These are phyloP conservation scores for Psidium guajava DNA, from an alignment of 345 rosid species.

Conservation along the genomic window DNA sequence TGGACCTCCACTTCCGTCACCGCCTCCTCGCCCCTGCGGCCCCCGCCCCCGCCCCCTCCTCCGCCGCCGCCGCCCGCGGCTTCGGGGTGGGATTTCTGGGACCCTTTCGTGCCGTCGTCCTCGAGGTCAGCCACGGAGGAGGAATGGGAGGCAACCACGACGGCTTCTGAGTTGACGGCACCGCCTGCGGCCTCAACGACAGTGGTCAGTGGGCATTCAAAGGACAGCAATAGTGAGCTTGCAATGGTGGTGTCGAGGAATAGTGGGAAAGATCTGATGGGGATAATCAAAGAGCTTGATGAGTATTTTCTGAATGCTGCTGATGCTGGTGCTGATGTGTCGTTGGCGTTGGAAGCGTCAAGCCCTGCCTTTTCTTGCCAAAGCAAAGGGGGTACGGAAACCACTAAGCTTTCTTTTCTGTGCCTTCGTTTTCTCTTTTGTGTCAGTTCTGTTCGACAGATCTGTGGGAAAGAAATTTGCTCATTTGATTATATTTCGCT, in stretches of 20 bases:
- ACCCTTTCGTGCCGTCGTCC: constrained; percentile 56
- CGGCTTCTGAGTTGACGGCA: constrained; percentile 16
- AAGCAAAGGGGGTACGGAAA: constrained; percentile 39
- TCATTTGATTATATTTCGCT: background rate
- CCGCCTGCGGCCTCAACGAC: constrained; percentile 20
- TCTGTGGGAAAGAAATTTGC: background rate
- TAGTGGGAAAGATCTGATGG: constrained; percentile 59
- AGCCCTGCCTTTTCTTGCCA: constrained; percentile 31
- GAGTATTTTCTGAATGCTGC: constrained; percentile 84
- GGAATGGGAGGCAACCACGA: constrained; percentile 64
- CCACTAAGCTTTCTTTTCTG: background rate
- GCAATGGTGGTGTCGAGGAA: constrained; percentile 81
- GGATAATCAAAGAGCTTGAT: constrained; percentile 86
- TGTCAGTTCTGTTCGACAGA: background rate
- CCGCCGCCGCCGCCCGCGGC: constrained; percentile 72
- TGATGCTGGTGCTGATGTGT: constrained; percentile 59
- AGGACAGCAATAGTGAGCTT: constrained; percentile 54
- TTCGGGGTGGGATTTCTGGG: constrained; percentile 93
- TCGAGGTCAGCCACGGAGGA: constrained; percentile 51
- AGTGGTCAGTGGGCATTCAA: constrained; percentile 51
- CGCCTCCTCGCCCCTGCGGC: constrained; percentile 26
- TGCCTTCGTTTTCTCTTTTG: background rate
- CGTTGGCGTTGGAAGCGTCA: constrained; percentile 57
- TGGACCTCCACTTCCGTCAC: constrained; percentile 61
- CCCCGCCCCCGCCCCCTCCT: constrained; percentile 9